Percentiles rank a stretch among this genome's conserved stretches.
These are phyloP conservation scores for Nakaseomyces sp. DNA, from an alignment of 1,139 yeast genomes.

Conservation along the genomic window DNA sequence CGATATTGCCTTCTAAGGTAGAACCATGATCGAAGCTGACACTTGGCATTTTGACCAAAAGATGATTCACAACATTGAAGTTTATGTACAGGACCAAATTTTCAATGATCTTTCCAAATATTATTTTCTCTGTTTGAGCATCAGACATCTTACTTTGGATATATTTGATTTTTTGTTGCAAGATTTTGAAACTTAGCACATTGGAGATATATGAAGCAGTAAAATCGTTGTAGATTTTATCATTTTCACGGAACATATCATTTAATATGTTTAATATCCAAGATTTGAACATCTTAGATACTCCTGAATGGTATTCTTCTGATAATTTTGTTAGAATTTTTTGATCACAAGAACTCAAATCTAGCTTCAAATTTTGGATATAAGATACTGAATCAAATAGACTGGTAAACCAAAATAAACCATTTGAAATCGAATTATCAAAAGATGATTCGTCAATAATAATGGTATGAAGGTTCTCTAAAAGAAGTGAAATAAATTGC, in stretches of 20 bases:
- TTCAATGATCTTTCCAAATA: constrained; percentile 2
- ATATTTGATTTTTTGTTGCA: constrained; percentile 3
- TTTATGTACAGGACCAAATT: not conserved
- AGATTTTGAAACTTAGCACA: constrained; percentile 2
- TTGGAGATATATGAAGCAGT: not conserved
- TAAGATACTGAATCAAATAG: not conserved
- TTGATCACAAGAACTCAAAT: not conserved
- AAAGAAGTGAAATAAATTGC: not conserved
- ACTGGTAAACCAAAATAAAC: not conserved
- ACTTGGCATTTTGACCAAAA: not conserved
- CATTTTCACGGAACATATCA: constrained; percentile 3
- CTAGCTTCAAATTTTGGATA: not conserved
- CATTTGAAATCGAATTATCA: not conserved
- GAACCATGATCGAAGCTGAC: not conserved
- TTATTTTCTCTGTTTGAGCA: not conserved
- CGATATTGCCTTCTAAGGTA: not conserved
- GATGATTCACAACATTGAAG: constrained; percentile 2
- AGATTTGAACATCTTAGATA: constrained; percentile 1
- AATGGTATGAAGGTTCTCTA: not conserved
- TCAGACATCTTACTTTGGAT: constrained; percentile 1
- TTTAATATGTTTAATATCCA: constrained; percentile 4
- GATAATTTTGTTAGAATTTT: not conserved
- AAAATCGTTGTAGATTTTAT: constrained; percentile 2
- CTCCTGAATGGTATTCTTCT: not conserved
- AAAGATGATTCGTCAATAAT: constrained; percentile 1